Conservation (phyloP, 805 yeast species). For the Teunomyces barrocoloradensis region DNA sequence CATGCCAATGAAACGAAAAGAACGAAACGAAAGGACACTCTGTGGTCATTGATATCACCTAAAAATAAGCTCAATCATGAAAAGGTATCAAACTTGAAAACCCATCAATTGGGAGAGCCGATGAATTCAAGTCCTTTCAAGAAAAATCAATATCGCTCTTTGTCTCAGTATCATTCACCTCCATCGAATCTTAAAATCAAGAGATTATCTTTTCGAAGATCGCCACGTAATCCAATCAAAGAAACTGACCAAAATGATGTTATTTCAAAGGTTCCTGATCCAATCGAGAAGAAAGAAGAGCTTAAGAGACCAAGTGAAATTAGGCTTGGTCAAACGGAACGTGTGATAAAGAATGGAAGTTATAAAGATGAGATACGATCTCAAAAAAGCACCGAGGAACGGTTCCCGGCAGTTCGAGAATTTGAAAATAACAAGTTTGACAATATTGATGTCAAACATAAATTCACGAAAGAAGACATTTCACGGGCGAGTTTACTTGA, state of each 20-base stretch:
- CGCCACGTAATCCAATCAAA: not conserved
- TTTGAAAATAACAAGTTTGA: slow-evolving; percentile 8
- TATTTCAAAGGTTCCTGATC: not conserved
- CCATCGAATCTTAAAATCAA: slow-evolving; percentile 20
- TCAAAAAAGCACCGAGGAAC: not conserved
- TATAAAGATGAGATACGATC: not conserved
- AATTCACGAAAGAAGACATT: slow-evolving; percentile 4
- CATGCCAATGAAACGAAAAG: not conserved
- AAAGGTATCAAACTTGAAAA: not conserved
- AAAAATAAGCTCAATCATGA: not conserved
- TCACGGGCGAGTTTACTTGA: slow-evolving; percentile 12
- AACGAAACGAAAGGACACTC: not conserved
- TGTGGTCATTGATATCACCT: not conserved
- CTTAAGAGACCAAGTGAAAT: too few relatives aligned
- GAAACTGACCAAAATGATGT: not conserved
- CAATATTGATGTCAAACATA: slow-evolving; percentile 5
- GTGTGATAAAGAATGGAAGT: too few relatives aligned
- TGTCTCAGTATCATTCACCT: slow-evolving; percentile 13
- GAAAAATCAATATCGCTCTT: not conserved
- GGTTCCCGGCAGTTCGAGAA: not conserved
- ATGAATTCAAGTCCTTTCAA: not conserved
- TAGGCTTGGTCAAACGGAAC: too few relatives aligned
- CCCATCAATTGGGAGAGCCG: not conserved
- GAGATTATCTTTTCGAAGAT: slow-evolving; percentile 8
- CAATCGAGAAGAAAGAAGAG: not conserved